Base-by-base conservation (phyloP, 176 grass and related monocot genomes). In the Pharus latifolius region DNA sequence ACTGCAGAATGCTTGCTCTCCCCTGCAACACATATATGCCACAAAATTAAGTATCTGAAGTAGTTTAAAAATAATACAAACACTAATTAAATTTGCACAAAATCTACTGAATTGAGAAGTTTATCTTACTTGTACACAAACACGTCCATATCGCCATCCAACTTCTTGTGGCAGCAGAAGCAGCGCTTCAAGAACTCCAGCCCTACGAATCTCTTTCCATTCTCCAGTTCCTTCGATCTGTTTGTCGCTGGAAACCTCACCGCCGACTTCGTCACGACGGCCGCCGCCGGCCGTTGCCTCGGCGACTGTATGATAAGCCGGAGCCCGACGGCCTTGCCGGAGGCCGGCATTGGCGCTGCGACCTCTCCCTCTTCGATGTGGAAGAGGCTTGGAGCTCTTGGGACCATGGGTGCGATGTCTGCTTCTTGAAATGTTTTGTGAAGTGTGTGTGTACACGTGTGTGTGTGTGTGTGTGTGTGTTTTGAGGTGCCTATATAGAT, bases 111-210 rank as follows among this genome's bases (percentile, higher is more conserved):
- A 11, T 22, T n/a, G 5, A 9, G 28, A 33, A 45, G 8, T 10
- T 1, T 0, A 3, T 18, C 33, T 82, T 80, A 93, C 90, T 85
- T 96, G 71, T 91, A 91, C 43, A 96, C 81, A 38, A 88, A 96
- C 15, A 91, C 75, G 81, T 96, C 88, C 92, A 80, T 86, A 50
- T 61, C 46, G 55, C 56, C 65, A 60, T 54, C 65, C 31, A 96
- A 67, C 62, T 72, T 70, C 70, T 42, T 86, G 38, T 83, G 69
- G 75, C 92, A 96, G 61, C 80, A 70, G 63, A 66, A 80, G 70
- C 92, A 96, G 74, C 25, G 3, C 67, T 91, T 88, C 19, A 96
- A 24, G 65, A 96, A 91, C 49, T 77, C 75, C 1, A 80, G 44
- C n/a, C 52, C 54, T 20, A 18, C 11, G 9, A 69, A 75, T 18